phyloP scores from a whole-genome alignment of 768 basidiomycete genomes.

The Royoungia palumana region DNA sequence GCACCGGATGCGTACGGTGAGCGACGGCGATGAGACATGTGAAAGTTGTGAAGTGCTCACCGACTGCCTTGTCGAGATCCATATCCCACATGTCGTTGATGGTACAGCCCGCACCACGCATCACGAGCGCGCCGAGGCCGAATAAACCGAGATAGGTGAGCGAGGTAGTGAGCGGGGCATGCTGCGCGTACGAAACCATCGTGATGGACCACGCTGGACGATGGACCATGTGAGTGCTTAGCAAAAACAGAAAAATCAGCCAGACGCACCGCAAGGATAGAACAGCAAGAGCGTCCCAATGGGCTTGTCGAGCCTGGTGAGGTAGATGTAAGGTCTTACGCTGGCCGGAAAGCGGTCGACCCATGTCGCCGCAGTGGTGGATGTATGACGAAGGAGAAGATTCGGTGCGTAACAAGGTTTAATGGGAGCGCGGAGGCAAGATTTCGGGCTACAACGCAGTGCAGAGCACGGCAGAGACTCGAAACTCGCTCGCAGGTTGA shows the following conservation, averaged over 20 bases:
- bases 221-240: not conserved
- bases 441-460: not conserved
- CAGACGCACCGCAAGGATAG: slow-evolving; percentile 84
- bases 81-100: slow-evolving; percentile 99
- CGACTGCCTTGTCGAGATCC: slow-evolving; percentile 87
- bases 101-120: slow-evolving; percentile 98
- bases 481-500: slow-evolving; percentile 1
- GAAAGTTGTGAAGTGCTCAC: slow-evolving; percentile 38
- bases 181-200: slow-evolving; percentile 85
- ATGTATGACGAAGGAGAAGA: slow-evolving; percentile 14
- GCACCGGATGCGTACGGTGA: too few species aligned
- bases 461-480: not conserved
- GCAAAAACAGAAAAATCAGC: not conserved
- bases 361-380: slow-evolving; percentile 47
- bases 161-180: slow-evolving; percentile 63
- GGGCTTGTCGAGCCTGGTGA: slow-evolving; percentile 92
- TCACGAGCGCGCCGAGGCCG: slow-evolving; percentile 85
- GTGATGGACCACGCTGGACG: slow-evolving; percentile 92
- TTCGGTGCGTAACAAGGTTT: not conserved
- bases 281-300: slow-evolving; percentile 90
- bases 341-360: slow-evolving; percentile 59
- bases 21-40: too few species aligned
- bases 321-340: slow-evolving; percentile 74
- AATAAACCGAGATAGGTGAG: slow-evolving; percentile 79
- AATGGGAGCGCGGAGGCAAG: not conserved